Evolutionary conservation across 768 basidiomycete genomes (phyloP), one percentile per base, ranked within the genome.

Genomic region (Macrolepiota fuliginosa): DNA sequence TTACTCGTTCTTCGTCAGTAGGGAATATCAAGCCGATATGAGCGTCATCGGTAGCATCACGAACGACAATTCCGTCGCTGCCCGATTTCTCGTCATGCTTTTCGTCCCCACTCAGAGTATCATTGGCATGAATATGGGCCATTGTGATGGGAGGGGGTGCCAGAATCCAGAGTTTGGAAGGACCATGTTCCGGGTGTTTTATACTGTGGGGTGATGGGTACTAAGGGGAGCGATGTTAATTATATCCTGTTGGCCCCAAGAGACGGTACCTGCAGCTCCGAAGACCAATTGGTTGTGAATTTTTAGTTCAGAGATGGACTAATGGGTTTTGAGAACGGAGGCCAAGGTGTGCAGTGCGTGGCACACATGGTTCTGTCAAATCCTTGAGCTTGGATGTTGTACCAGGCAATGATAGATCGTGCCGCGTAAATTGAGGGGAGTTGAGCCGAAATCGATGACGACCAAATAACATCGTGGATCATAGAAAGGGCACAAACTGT

Each of bases 1-100:
- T 85, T 2, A 62, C 66, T 24, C 76, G 69, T 71, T 90, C 89
- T 68, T 88, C 82, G 15, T 83, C 83, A 0, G 85, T 85, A 4
- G 89, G 89, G 66, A 87, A 85, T 66, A 80, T 79, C 58, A 89
- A 76, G 25, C 83, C 86, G 42, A 83, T 83, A 61, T 81, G 65
- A 2, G 64, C 65, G 45, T 35, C 36, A 12, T 51, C 60, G 24
- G 2, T 50, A 7, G 54, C 53, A 0, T 35, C 36, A 7, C 25
- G 22, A 37, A 2, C 2, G 32, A 35, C 11, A 24, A 24, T 36
- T 37, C 46, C 59, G n/a, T 53, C 27, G 9, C 27, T 29, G 6
- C 13, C 27, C 11, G 39, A 35, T 42, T 54, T 46, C 7, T 54
- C 59, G 19, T 61, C 40, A 15, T 12, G 47, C n/a, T 58, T 39